Percentiles rank a stretch among this genome's conserved stretches.
Evolutionary conservation across 306 rosid species (phyloP).

Genomic region (Acacia confusa): DNA sequence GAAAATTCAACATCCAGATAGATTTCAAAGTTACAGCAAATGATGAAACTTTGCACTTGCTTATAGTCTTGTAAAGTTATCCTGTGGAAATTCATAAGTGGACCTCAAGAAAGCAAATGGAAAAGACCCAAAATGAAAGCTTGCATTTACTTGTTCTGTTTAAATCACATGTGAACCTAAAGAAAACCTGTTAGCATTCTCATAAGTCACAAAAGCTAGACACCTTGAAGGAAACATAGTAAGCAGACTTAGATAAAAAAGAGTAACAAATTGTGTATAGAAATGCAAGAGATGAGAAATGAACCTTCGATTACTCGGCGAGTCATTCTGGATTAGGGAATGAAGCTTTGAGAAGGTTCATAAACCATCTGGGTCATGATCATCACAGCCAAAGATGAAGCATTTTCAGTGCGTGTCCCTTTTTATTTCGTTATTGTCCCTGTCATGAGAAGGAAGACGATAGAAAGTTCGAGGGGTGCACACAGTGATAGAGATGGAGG

Average conservation of each 20-base stretch:
- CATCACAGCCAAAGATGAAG: constrained; percentile 25
- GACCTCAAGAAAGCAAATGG: not conserved
- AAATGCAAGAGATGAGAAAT: constrained; percentile 1
- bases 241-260: not conserved
- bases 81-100: not conserved
- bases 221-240: not conserved
- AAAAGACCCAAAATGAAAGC: not conserved
- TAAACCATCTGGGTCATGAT: constrained; percentile 4
- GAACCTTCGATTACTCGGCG: constrained; percentile 53
- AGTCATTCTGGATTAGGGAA: constrained; percentile 41
- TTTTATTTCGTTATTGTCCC: not conserved
- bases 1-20: not conserved
- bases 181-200: not conserved
- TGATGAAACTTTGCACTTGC: not conserved
- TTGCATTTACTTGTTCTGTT: not conserved
- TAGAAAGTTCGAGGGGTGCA: not conserved
- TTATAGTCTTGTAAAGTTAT: not conserved
- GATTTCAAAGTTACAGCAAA: not conserved
- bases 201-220: not conserved
- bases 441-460: not conserved
- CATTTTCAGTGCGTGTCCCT: not conserved
- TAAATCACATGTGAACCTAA: not conserved
- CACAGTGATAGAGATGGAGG: not conserved
- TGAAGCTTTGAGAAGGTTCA: constrained; percentile 20
- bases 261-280: not conserved